Evolutionary conservation across 495 filamentous ascomycete species (phyloP), one percentile per base, ranked within the genome.

Genomic region (Annulohypoxylon nitens): DNA sequence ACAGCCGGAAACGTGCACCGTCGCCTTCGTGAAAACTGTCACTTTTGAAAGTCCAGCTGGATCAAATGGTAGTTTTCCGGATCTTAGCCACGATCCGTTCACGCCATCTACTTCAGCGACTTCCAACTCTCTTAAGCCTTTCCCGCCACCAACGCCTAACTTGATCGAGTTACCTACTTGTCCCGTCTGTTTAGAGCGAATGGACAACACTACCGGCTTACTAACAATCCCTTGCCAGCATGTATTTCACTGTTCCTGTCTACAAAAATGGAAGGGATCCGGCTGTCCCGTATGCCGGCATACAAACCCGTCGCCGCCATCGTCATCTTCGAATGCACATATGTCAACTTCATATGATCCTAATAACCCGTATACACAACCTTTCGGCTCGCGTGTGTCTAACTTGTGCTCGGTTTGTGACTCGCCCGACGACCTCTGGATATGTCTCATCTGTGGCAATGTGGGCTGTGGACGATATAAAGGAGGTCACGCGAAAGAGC

Each of bases 151-250:
- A 9, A 98, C 96, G 2, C 94, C 95, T 0, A 89, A 92, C 16
- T 86, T 98, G 10, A 84, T 97, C 66, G 96, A 99, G 81, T 86
- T 99, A 0, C 96, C 96, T 4, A 99, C 97, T 2, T 99, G 96
- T 71, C 93, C 97, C 1, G 97, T 99, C 12, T 99, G 96, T 73
- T 87, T 99, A 11, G 96, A 99, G 81, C 91, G 96, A 37, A 99
- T 99, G 96, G 96, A 99, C 73, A 95, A 99, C 75, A 97, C 95
- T 5, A 94, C 93, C 0, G 96, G 96, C 4, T 84, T 99, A 3
- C 88, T 98, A 73, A 99, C 96, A 0, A 98, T 98, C 39, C 90
- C 95, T 69, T 99, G 96, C 80, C 97, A 98, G 75, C 96, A 99
- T 73, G 94, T 99, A 62, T 99, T 99, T 78, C 96, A 99, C 82